phyloP scores from a whole-genome alignment of 495 filamentous ascomycete species.

The Patellaria atrata region DNA sequence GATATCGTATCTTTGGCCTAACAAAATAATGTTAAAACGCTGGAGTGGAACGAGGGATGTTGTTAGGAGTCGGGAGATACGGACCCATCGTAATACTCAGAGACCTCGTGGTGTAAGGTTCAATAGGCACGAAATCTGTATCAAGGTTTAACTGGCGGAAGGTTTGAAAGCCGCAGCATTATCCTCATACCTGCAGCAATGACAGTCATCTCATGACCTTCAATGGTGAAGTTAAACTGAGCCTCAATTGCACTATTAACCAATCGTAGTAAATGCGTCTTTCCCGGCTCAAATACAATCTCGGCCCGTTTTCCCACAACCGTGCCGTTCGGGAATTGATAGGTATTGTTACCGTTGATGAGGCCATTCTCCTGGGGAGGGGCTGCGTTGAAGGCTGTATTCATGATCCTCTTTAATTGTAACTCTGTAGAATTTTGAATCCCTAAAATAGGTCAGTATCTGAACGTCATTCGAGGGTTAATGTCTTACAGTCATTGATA shows the following conservation, averaged over 20 bases:
- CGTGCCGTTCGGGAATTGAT: too few relatives aligned
- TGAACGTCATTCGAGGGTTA: too few relatives aligned
- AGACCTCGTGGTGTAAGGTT: slow-evolving; percentile 30
- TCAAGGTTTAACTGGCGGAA: too few relatives aligned
- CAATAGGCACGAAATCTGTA: slow-evolving; percentile 38
- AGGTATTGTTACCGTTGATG: slow-evolving; percentile 32
- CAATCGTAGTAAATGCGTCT: slow-evolving; percentile 27
- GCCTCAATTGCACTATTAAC: slow-evolving; percentile 37
- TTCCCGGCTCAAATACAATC: too few relatives aligned
- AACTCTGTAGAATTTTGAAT: too few relatives aligned
- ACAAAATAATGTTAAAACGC: not conserved
- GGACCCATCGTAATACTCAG: slow-evolving; percentile 44
- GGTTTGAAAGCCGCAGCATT: too few relatives aligned
- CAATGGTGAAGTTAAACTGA: slow-evolving; percentile 36
- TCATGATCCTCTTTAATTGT: slow-evolving; percentile 25
- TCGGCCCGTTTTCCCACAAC: too few relatives aligned
- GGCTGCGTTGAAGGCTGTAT: slow-evolving; percentile 27
- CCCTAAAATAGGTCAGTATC: too few relatives aligned
- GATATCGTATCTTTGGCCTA: slow-evolving; percentile 53
- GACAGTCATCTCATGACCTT: slow-evolving; percentile 36
- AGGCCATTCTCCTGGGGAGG: slow-evolving; percentile 33
- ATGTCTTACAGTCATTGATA: slow-evolving; percentile 37
- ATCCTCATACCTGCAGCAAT: too few relatives aligned
- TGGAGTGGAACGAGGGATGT: not conserved
- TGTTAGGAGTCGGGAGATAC: not conserved